phyloP scores from a whole-genome alignment of 805 yeast genomes.

The Cyberlindnera xylosilytica region DNA sequence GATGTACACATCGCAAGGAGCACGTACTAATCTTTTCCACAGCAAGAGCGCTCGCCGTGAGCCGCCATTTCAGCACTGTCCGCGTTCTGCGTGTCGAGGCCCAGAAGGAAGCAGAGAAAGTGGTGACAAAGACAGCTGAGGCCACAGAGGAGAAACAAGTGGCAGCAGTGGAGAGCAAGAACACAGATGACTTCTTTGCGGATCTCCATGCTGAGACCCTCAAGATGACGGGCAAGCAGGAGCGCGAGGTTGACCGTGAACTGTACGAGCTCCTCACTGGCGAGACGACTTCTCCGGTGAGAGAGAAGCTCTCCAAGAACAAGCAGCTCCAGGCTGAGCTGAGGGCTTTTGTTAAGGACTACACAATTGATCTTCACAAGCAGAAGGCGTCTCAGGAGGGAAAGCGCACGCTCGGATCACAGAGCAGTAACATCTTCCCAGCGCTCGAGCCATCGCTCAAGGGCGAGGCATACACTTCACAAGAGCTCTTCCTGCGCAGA shows the following conservation, averaged over 20 bases:
- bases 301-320: constrained; percentile 16
- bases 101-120: constrained; percentile 1
- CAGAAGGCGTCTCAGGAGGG: constrained; percentile 17
- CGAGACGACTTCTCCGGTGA: constrained; percentile 17
- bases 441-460: constrained; percentile 57
- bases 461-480: constrained; percentile 66
- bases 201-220: constrained; percentile 18
- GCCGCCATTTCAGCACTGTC: constrained; percentile 7
- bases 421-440: constrained; percentile 41
- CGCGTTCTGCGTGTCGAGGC: constrained; percentile 6
- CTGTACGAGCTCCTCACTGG: constrained; percentile 24
- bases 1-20: neutral
- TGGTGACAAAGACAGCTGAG: neutral
- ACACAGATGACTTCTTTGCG: constrained; percentile 16
- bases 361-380: constrained; percentile 16
- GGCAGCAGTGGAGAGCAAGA: constrained; percentile 1
- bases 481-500: constrained; percentile 76
- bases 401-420: constrained; percentile 16
- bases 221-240: constrained; percentile 17
- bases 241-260: constrained; percentile 19
- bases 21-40: neutral
- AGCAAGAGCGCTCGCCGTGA: constrained; percentile 3
- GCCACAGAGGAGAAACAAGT: neutral
- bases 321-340: constrained; percentile 21
- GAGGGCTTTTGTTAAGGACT: constrained; percentile 20